Percentiles rank a stretch among this genome's conserved stretches.
Conservation (phyloP, 495 filamentous ascomycete species). For the Aspergillus olivimuriae region DNA sequence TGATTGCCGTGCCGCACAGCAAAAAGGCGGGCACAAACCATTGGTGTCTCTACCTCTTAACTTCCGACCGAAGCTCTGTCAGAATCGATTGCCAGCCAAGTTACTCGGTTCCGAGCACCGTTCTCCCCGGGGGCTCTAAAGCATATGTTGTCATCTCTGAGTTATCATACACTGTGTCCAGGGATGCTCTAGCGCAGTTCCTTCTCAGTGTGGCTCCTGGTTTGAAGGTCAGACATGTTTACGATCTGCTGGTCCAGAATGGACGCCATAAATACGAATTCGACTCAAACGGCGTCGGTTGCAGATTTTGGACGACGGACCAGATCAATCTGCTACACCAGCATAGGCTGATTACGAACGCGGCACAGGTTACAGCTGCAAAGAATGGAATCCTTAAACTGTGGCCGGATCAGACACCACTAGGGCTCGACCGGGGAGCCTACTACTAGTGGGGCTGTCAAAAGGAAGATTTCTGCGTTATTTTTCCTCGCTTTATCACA, state of each 20-base stretch:
- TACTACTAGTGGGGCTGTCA: constrained; percentile 9
- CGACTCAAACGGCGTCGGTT: constrained; percentile 44
- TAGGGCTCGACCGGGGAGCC: constrained; percentile 8
- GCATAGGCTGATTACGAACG: neutral
- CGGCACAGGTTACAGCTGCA: constrained; percentile 3
- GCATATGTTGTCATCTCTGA: constrained; percentile 9
- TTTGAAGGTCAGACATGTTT: constrained; percentile 26
- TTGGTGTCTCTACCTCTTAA: constrained; percentile 14
- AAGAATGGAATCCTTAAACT: constrained; percentile 3
- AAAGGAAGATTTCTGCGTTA: too few species aligned
- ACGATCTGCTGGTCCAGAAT: constrained; percentile 58
- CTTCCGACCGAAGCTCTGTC: neutral
- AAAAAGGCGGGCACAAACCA: constrained; percentile 8
- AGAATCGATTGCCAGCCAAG: constrained; percentile 8
- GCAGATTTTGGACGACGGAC: constrained; percentile 10
- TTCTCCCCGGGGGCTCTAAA: constrained; percentile 5
- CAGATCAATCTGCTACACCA: constrained; percentile 5
- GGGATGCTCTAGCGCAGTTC: constrained; percentile 6
- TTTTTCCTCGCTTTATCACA: too few species aligned
- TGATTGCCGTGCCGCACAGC: constrained; percentile 2
- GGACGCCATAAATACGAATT: constrained; percentile 74
- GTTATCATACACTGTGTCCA: neutral
- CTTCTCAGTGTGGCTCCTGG: constrained; percentile 20
- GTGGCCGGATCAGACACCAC: constrained; percentile 10
- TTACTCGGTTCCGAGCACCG: constrained; percentile 5